Percentiles rank a stretch among this genome's conserved stretches.
Conservation (phyloP, 129 eudicot species). For the Erigeron canadensis region DNA sequence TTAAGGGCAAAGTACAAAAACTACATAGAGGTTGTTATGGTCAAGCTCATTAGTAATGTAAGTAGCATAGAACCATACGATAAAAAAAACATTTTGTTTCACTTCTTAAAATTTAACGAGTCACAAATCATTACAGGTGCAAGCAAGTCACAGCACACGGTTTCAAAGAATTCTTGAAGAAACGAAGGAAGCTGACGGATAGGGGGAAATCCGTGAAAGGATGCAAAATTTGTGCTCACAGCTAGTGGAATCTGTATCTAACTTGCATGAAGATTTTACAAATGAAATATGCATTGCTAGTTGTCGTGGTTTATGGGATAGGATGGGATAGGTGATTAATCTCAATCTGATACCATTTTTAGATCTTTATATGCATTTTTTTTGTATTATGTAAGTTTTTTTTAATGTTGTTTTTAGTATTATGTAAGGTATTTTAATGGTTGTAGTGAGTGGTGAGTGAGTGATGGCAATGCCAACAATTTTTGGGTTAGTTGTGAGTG, state of each 20-base stretch:
- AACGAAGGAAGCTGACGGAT: conserved; percentile 87
- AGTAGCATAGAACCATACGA: conserved; percentile 11
- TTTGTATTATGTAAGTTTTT: too few relatives aligned
- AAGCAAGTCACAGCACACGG: conserved; percentile 66
- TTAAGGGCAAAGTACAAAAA: conserved; percentile 81
- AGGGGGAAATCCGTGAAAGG: conserved; percentile 77
- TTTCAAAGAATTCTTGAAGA: conserved; percentile 87
- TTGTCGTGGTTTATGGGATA: conserved; percentile 87
- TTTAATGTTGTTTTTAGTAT: too few relatives aligned
- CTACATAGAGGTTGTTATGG: conserved; percentile 79
- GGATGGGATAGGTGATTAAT: conserved; percentile 79
- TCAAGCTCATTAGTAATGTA: conserved; percentile 77
- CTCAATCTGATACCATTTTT: background rate
- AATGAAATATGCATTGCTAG: conserved; percentile 70
- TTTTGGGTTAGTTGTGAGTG: too few relatives aligned
- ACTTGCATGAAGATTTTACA: conserved; percentile 80
- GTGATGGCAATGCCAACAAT: too few relatives aligned
- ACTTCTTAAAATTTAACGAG: background rate
- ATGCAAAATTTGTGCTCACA: conserved; percentile 72
- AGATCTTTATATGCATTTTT: background rate
- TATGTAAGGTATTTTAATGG: too few relatives aligned
- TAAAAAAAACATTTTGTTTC: background rate
- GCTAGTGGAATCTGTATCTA: conserved; percentile 64
- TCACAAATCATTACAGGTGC: conserved; percentile 42
- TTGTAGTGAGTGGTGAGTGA: too few relatives aligned